Evolutionary conservation across 1,139 yeast species (phyloP).

Genomic region (Yamadazyma dendronema): DNA sequence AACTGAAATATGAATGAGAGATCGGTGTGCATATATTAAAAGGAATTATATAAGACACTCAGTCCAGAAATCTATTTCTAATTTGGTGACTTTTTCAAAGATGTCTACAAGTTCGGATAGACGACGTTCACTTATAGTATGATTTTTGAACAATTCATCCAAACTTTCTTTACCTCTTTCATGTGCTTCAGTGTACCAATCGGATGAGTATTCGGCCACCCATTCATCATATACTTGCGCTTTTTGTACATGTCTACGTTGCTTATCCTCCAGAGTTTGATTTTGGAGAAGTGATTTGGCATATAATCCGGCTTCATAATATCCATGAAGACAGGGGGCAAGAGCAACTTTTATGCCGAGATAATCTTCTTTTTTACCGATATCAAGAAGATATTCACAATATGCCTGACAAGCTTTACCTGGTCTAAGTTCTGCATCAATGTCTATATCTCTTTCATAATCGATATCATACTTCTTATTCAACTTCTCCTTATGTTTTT

Average conservation of each 20-base stretch:
- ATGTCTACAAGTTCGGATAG: slow-evolving; percentile 54
- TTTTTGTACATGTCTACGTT: slow-evolving; percentile 6
- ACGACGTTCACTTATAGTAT: slow-evolving; percentile 32
- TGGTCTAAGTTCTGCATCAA: slow-evolving; percentile 41
- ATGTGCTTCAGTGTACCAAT: slow-evolving; percentile 55
- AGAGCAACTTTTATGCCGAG: slow-evolving; percentile 65
- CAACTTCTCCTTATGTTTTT: slow-evolving; percentile 54
- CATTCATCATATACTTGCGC: slow-evolving; percentile 49
- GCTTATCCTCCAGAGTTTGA: neutral
- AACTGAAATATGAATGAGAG: neutral
- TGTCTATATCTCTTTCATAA: slow-evolving; percentile 41
- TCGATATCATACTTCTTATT: slow-evolving; percentile 42
- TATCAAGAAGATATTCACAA: slow-evolving; percentile 54
- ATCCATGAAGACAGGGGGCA: slow-evolving; percentile 79
- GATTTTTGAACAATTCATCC: slow-evolving; percentile 37
- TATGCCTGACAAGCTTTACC: slow-evolving; percentile 59
- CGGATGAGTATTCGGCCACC: slow-evolving; percentile 60
- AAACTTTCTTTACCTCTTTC: slow-evolving; percentile 46
- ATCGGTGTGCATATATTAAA: neutral
- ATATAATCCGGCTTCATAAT: slow-evolving; percentile 49
- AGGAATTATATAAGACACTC: too few species aligned
- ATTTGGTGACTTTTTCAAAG: slow-evolving; percentile 54
- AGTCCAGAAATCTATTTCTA: slow-evolving; percentile 69
- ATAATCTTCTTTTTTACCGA: slow-evolving; percentile 57
- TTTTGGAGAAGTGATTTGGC: slow-evolving; percentile 17